Evolutionary conservation across 2,329 filamentous ascomycete species (phyloP), one percentile per base, ranked within the genome.

Genomic region (Ceratocystis albifundus): DNA sequence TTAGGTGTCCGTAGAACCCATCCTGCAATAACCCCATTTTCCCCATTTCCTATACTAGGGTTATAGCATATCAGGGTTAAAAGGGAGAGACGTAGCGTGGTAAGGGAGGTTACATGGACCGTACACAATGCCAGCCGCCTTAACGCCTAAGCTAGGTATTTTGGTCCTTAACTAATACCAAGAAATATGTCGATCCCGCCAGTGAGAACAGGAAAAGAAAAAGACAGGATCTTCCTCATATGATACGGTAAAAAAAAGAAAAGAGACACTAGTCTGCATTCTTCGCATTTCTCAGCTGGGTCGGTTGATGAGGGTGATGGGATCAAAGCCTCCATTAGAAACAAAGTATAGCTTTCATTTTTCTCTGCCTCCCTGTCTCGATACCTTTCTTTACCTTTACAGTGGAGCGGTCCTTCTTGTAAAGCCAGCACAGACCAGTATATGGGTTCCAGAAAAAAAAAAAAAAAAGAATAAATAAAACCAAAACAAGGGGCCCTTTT

Each of bases 101-200:
- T 15, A 53, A 53, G 48, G 48, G 22, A 12, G 20, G 17, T 3
- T 50, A 50, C 48, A 53, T 20, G 6, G 7, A 20, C 17, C n/a
- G 3, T 53, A 53, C 20, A 53, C 48, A 53, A 25, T 22, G 15
- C 20, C 48, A 22, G 48, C 25, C 25, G 25, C 48, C 48, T 53
- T 8, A 53, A 53, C 2, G 22, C n/a, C 8, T 8, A 53, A 7
- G 7, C n/a, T 25, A 59, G 55, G 55, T n/a, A 17, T 59, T 59
- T 59, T 59, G 25, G 28, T 15, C 30, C n/a, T 15, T 53, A 53
- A 53, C 10, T 53, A 12, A 32, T 36, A 30, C 55, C 55, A 36
- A 36, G 55, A 36, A 59, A 36, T 36, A 41, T 59, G 55, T 36
- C 28, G 28, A 59, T 59, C 55, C 55, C 17, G 32, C 55, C 22